phyloP scores from a whole-genome alignment of 257 asterid species.

The Jasminum sambac region DNA sequence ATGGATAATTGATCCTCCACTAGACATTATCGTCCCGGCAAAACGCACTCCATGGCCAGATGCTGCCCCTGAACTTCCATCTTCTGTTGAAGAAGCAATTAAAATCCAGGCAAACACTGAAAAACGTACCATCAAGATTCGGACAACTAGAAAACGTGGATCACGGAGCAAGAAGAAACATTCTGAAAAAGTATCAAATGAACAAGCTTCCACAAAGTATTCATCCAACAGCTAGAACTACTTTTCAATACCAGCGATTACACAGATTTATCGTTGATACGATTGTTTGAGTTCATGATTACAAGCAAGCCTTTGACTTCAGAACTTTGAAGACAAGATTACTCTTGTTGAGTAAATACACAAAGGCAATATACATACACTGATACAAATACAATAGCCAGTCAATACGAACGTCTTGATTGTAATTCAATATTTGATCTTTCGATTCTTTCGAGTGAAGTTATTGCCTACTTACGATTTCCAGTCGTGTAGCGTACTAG shows the following conservation, averaged over 20 bases:
- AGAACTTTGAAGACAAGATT: slow-evolving; percentile 23
- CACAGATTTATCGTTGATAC: slow-evolving; percentile 11
- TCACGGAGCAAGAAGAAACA: slow-evolving; percentile 68
- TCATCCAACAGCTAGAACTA: slow-evolving; percentile 42
- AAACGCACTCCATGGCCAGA: slow-evolving; percentile 98
- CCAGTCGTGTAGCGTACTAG: slow-evolving; percentile 15
- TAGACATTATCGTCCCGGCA: slow-evolving; percentile 83
- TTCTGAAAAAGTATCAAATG: slow-evolving; percentile 45
- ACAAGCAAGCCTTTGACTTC: slow-evolving; percentile 25
- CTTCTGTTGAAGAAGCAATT: slow-evolving; percentile 43
- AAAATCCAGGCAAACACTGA: slow-evolving; percentile 42
- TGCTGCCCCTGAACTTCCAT: slow-evolving; percentile 80
- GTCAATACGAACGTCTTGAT: slow-evolving; percentile 39
- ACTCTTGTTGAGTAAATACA: slow-evolving; percentile 34
- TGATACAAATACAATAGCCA: slow-evolving; percentile 41
- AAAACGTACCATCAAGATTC: slow-evolving; percentile 47
- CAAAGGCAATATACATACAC: slow-evolving; percentile 34
- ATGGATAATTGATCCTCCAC: slow-evolving; percentile 89
- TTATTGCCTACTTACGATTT: neutral
- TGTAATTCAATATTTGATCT: neutral
- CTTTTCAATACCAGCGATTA: slow-evolving; percentile 6
- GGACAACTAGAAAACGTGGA: slow-evolving; percentile 60
- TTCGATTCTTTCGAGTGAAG: neutral
- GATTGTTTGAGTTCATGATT: slow-evolving; percentile 38
- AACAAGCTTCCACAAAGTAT: slow-evolving; percentile 42